Percentiles rank a stretch among this genome's conserved stretches.
These are phyloP conservation scores for Myrica gale DNA, from an alignment of 306 rosid genomes.

Conservation along the genomic window DNA sequence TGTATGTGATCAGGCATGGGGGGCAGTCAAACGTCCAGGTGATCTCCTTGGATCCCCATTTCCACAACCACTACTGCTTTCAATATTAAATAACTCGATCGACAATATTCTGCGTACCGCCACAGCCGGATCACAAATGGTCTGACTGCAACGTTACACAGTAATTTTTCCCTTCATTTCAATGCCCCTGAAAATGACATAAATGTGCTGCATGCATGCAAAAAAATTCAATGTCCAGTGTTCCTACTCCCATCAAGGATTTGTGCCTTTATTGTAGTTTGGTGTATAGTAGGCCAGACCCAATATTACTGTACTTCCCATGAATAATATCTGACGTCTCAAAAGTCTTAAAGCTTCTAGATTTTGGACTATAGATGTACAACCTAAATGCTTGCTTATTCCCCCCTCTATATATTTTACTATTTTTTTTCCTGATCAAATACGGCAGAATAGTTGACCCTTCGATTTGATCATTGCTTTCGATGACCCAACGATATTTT, in stretches of 20 bases:
- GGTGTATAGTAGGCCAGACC: slow-evolving; percentile 20
- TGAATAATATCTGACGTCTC: not conserved
- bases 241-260: not conserved
- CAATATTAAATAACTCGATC: not conserved
- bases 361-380: not conserved
- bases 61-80: not conserved
- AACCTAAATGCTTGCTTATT: no score
- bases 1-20: not conserved
- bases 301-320: not conserved
- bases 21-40: not conserved
- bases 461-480: no score
- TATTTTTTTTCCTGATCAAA: no score
- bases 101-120: not conserved
- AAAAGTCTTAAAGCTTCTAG: slow-evolving; percentile 19
- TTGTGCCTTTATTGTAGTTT: not conserved
- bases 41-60: slow-evolving; percentile 1
- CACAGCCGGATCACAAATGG: not conserved
- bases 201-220: not conserved
- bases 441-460: no score
- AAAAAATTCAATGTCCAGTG: not conserved
- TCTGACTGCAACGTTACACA: not conserved
- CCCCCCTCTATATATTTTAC: no score
- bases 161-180: not conserved
- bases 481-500: no score
- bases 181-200: slow-evolving; percentile 7